Percentiles rank a stretch among this genome's conserved stretches.
Conservation (phyloP, 2,329 filamentous ascomycete species). For the Botryotinia globosa region DNA sequence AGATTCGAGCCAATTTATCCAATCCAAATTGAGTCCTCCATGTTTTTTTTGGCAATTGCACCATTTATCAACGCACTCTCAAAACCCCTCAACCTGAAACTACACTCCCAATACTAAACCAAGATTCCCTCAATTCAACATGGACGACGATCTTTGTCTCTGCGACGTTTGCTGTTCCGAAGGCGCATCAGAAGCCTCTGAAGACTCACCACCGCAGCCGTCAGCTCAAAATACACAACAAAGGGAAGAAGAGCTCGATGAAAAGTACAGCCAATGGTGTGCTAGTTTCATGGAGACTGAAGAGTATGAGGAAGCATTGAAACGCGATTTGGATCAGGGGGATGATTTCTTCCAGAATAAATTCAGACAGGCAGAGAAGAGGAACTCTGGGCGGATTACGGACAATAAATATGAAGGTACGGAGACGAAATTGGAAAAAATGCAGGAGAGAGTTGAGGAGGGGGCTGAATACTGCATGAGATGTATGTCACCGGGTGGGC, state of each 20-base stretch:
- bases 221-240: not conserved
- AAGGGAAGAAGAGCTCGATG: not conserved
- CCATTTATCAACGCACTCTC: too few species aligned
- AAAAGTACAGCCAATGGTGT: not conserved
- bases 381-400: not conserved
- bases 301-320: not conserved
- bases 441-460: not conserved
- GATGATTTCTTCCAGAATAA: not conserved
- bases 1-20: rapidly evolving
- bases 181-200: not conserved
- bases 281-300: not conserved
- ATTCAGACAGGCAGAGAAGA: not conserved
- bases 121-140: not conserved
- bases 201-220: not conserved
- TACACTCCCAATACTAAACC: not conserved
- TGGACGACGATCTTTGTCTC: not conserved
- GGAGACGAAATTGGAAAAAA: not conserved
- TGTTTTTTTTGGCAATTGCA: not conserved
- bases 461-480: not conserved
- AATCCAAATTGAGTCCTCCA: not conserved
- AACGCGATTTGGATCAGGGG: not conserved
- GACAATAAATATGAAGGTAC: too few species aligned
- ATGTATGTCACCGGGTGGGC: not conserved
- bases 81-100: too few species aligned
- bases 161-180: not conserved